phyloP scores from a whole-genome alignment of 2,329 filamentous ascomycete species.

The Akanthomyces lecanii region DNA sequence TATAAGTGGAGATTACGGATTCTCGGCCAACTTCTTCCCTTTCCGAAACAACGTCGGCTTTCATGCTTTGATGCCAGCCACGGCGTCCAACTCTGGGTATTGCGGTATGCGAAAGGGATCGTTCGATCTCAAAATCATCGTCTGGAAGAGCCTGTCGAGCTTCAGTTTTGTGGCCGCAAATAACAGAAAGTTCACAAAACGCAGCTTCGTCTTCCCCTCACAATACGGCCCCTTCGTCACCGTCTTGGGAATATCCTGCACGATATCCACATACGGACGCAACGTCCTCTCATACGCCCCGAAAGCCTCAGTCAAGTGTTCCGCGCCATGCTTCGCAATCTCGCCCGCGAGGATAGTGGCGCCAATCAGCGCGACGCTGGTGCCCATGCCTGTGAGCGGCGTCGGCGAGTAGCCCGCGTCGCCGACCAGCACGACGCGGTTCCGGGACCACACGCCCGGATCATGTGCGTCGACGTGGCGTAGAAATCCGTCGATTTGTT shows the following conservation, averaged over 20 bases:
- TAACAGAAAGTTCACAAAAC: background rate
- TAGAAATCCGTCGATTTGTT: slow-evolving; percentile 38
- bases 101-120: slow-evolving; percentile 8
- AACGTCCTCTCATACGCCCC: slow-evolving; percentile 18
- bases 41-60: no score
- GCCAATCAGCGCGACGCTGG: slow-evolving; percentile 38
- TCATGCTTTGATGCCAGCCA: no score
- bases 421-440: slow-evolving; percentile 42
- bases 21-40: no score
- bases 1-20: no score
- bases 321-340: slow-evolving; percentile 25
- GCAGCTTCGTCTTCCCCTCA: background rate
- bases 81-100: no score
- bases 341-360: slow-evolving; percentile 51
- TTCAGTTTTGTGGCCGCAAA: background rate
- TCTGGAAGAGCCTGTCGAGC: background rate
- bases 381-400: slow-evolving; percentile 43
- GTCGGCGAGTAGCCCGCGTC: slow-evolving; percentile 46
- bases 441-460: slow-evolving; percentile 33
- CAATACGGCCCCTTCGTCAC: slow-evolving; percentile 1
- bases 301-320: slow-evolving; percentile 4
- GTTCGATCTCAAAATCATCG: background rate
- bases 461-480: slow-evolving; percentile 35
- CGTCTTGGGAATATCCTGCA: slow-evolving; percentile 1
- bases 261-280: slow-evolving; percentile 10